Percentiles rank a stretch among this genome's conserved stretches.
These are phyloP conservation scores for Hyphodiscus sp. DNA, from an alignment of 2,329 filamentous ascomycete genomes.

Conservation along the genomic window DNA sequence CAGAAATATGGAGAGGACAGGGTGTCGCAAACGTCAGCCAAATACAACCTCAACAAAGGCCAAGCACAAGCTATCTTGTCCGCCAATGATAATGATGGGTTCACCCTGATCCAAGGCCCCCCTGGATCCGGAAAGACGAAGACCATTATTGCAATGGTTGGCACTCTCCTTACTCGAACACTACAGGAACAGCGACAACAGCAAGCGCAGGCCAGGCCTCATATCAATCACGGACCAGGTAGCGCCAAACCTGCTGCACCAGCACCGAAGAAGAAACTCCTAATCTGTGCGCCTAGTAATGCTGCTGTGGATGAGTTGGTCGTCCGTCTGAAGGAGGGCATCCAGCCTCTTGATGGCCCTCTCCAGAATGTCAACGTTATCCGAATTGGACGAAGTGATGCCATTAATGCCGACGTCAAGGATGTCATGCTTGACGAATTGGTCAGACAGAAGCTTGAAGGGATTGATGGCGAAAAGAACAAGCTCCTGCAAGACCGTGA, in stretches of 20 bases:
- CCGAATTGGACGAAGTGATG: slow-evolving; percentile 83
- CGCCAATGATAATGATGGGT: slow-evolving; percentile 91
- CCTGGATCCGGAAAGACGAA: slow-evolving; percentile 98
- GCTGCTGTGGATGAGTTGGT: slow-evolving; percentile 96
- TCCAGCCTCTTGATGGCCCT: slow-evolving; percentile 70
- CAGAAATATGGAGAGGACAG: slow-evolving; percentile 72
- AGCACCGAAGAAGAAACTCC: slow-evolving; percentile 66
- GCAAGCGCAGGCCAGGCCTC: slow-evolving; percentile 25
- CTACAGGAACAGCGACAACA: slow-evolving; percentile 30
- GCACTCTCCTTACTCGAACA: slow-evolving; percentile 64
- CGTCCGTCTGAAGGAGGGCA: slow-evolving; percentile 79
- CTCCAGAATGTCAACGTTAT: slow-evolving; percentile 77
- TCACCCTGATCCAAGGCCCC: slow-evolving; percentile 91
- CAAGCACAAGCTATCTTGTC: slow-evolving; percentile 90
- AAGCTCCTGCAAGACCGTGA: slow-evolving; percentile 43
- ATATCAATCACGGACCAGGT: slow-evolving; percentile 19
- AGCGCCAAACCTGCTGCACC: slow-evolving; percentile 30
- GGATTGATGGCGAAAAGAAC: slow-evolving; percentile 52
- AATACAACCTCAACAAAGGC: slow-evolving; percentile 79
- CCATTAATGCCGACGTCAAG: slow-evolving; percentile 80
- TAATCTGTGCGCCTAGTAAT: slow-evolving; percentile 98
- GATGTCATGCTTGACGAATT: slow-evolving; percentile 93
- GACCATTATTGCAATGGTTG: slow-evolving; percentile 94
- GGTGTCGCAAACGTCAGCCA: slow-evolving; percentile 61
- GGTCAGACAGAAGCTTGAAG: slow-evolving; percentile 66